These are phyloP conservation scores for Colletotrichum chrysophilum DNA, from an alignment of 2,329 filamentous ascomycete genomes.

Conservation along the genomic window DNA sequence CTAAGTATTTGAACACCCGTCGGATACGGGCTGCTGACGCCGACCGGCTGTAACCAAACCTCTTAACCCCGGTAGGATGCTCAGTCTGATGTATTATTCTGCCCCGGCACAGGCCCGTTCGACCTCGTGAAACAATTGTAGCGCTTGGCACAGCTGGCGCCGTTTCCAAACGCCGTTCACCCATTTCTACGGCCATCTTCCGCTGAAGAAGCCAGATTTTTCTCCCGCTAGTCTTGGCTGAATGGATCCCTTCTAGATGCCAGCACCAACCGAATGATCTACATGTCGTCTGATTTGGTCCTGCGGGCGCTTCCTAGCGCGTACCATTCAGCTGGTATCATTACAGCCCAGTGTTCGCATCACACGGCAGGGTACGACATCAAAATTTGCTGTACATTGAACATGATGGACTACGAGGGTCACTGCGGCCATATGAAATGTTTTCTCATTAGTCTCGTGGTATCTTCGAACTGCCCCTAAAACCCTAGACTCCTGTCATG, in stretches of 20 bases:
- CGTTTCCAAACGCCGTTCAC: neutral
- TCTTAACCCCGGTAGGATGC: neutral
- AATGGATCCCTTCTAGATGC: neutral
- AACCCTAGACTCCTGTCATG: neutral
- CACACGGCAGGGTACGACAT: fast-evolving
- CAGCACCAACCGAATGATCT: neutral
- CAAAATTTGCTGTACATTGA: fast-evolving
- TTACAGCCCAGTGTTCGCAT: no score
- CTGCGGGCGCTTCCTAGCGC: neutral
- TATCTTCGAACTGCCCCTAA: neutral
- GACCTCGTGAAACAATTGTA: neutral
- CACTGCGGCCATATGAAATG: neutral
- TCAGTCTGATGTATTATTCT: neutral
- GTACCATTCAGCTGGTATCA: neutral
- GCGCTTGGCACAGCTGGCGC: neutral
- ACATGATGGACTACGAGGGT: fast-evolving
- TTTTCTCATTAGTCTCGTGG: neutral
- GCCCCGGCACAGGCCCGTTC: neutral
- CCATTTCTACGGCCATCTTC: neutral
- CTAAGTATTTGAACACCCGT: neutral
- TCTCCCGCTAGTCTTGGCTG: neutral
- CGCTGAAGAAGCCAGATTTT: neutral
- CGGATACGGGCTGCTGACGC: neutral
- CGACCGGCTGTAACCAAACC: neutral
- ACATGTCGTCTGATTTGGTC: neutral